Conservation (phyloP, 305 asterid genomes). For the Nicotiana rustica region DNA sequence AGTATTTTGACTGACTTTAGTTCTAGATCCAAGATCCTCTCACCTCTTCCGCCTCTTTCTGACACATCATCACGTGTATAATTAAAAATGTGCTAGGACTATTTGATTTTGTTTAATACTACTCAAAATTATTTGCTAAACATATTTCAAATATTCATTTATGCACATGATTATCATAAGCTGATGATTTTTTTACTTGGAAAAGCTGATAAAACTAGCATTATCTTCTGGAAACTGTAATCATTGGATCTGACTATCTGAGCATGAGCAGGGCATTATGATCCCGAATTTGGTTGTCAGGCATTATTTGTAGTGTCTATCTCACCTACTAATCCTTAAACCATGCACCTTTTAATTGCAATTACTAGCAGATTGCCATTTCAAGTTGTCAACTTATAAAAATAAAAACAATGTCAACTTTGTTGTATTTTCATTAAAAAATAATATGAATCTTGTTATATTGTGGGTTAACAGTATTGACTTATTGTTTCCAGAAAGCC, state of each 20-base stretch:
- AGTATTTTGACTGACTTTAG: constrained; percentile 21
- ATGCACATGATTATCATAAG: neutral
- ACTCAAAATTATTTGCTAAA: neutral
- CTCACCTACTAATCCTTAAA: neutral
- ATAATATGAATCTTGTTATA: neutral
- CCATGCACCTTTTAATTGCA: neutral
- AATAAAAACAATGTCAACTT: neutral
- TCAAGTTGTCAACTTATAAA: neutral
- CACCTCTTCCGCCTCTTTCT: constrained; percentile 13
- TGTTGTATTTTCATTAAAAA: neutral
- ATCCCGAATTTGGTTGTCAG: neutral
- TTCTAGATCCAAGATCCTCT: constrained; percentile 31
- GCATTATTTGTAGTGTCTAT: neutral
- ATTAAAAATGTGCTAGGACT: neutral
- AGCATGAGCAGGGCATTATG: neutral
- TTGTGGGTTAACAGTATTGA: neutral
- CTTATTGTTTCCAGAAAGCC: neutral
- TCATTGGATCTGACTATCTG: constrained; percentile 14
- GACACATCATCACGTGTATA: neutral
- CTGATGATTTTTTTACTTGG: neutral
- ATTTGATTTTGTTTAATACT: constrained; percentile 1
- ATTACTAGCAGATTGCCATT: neutral
- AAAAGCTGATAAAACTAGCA: neutral
- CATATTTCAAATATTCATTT: constrained; percentile 4
- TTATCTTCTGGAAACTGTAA: neutral